Percentiles rank a stretch among this genome's conserved stretches.
phyloP scores from a whole-genome alignment of 495 filamentous ascomycete species.

The Hypoxylon intermedium region DNA sequence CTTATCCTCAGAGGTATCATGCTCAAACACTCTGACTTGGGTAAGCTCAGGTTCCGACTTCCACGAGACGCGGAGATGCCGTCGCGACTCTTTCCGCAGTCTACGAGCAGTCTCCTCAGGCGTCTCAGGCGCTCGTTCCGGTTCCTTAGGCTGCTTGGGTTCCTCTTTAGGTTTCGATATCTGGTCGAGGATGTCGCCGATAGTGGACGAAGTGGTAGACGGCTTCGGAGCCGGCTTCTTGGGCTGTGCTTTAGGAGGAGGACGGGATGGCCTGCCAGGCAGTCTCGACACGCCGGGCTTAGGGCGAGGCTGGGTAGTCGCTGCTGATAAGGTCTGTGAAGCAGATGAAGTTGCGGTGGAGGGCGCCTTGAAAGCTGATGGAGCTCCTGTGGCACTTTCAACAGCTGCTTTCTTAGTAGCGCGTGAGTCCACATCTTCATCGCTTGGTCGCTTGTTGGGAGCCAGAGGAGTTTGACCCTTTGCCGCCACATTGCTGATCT shows the following conservation, averaged over 20 bases:
- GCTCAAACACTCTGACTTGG: slow-evolving; percentile 74
- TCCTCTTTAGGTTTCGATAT: slow-evolving; percentile 44
- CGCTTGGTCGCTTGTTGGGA: slow-evolving; percentile 43
- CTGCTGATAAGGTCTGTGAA: slow-evolving; percentile 24
- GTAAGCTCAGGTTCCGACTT: slow-evolving; percentile 76
- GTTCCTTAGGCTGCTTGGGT: slow-evolving; percentile 56
- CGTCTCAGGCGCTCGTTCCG: slow-evolving; percentile 65
- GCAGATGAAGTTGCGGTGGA: slow-evolving; percentile 14
- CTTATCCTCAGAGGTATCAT: slow-evolving; percentile 76
- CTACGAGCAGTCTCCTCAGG: slow-evolving; percentile 75
- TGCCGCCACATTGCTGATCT: slow-evolving; percentile 22
- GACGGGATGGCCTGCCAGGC: slow-evolving; percentile 39
- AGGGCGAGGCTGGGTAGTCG: slow-evolving; percentile 22
- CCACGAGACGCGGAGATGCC: slow-evolving; percentile 68
- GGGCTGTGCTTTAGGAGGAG: slow-evolving; percentile 36
- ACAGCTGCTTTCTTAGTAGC: slow-evolving; percentile 50
- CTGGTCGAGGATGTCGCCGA: slow-evolving; percentile 48
- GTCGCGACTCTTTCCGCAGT: slow-evolving; percentile 77
- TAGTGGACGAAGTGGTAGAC: slow-evolving; percentile 34
- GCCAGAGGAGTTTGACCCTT: slow-evolving; percentile 31
- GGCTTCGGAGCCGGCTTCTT: slow-evolving; percentile 46
- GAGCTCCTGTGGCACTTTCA: slow-evolving; percentile 30
- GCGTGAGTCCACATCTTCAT: slow-evolving; percentile 50
- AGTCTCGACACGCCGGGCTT: slow-evolving; percentile 41
- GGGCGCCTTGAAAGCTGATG: slow-evolving; percentile 24